phyloP scores from a whole-genome alignment of 2,329 filamentous ascomycete genomes.

The Zelopaecilomyces penicillatus region DNA sequence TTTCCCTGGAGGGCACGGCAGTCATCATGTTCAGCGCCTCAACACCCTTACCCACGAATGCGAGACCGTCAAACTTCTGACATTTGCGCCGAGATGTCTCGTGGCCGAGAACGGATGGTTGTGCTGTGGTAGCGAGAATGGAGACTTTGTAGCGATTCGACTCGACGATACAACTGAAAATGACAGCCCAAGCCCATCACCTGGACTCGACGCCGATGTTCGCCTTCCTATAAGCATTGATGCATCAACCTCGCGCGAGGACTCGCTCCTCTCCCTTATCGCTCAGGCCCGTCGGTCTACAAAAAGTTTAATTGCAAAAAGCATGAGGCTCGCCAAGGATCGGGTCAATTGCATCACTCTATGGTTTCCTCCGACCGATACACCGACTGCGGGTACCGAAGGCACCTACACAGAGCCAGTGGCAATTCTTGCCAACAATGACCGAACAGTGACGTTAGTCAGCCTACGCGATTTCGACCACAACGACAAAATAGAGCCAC shows the following conservation, averaged over 20 bases:
- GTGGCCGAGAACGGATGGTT: conserved; percentile 83
- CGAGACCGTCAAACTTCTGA: conserved; percentile 63
- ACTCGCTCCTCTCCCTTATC: conserved; percentile 27
- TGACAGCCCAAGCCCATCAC: conserved; percentile 16
- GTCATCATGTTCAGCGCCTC: conserved; percentile 56
- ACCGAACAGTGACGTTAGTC: conserved; percentile 80
- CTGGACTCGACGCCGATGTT: conserved; percentile 13
- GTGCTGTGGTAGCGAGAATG: conserved; percentile 80
- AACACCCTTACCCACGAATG: conserved; percentile 61
- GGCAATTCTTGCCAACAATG: conserved; percentile 82
- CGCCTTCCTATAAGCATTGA: conserved; percentile 24
- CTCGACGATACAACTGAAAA: conserved; percentile 36
- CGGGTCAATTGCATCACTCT: conserved; percentile 60
- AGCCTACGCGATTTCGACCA: conserved; percentile 54
- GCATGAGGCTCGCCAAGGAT: conserved; percentile 47
- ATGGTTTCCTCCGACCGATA: conserved; percentile 44
- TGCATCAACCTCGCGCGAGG: conserved; percentile 24
- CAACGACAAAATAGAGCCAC: conserved; percentile 40
- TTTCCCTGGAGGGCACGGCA: conserved; percentile 68
- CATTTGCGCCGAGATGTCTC: conserved; percentile 73
- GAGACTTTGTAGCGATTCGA: conserved; percentile 76
- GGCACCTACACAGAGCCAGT: conserved; percentile 44
- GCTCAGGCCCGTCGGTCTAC: conserved; percentile 30
- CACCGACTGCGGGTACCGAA: conserved; percentile 12
- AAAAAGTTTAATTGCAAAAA: conserved; percentile 41